Base-by-base conservation (phyloP, 2,329 filamentous ascomycete species). In the Parafenestella ontariensis region DNA sequence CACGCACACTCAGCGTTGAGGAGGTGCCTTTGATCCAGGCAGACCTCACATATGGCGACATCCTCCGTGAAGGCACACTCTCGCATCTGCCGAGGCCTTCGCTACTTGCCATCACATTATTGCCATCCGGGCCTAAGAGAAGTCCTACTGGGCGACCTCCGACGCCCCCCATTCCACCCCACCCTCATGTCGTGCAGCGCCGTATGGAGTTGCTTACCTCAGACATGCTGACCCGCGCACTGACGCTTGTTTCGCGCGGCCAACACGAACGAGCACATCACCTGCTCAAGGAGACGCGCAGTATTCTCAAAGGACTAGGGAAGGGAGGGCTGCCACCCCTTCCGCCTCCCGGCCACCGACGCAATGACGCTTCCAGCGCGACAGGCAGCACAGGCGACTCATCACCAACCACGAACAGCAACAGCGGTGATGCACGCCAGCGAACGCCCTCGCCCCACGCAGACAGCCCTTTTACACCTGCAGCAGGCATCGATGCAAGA, bases 151-250 rank as follows among this genome's bases (percentile, higher is more conserved):
- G 56, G 77, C 84, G 51, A 55, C 76, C 52, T 85, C 87, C 15
- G 24, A 76, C 76, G 49, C 75, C 93, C 13, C 91, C 92, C 1
- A 99, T 99, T 58, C 95, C 95, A 13, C 94, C 95, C 41, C 95
- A 98, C 72, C 93, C 95, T 4, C 91, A 89, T 58, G 92, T 99
- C 55, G 94, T 99, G 6, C 95, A 99, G 78, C 87, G 95, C 36
- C 89, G 95, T 41, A 99, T 99, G 95, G 95, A 99, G 77, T 82
- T 99, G 26, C 84, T 99, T 48, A 98, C 95, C 2, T 98, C 94
- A 1, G 95, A 99, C 74, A 99, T 99, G 95, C 85, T 99, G 59
- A 96, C 92, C 7, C 85, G 95, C 54, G 93, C 95, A 13, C 80
- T 99, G 56, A 96, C 92, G 0, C 84, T 99, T 18, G 93, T 98